Evolutionary conservation across 2,329 filamentous ascomycete genomes (phyloP).

Genomic region (Monosporascus cannonballus): DNA sequence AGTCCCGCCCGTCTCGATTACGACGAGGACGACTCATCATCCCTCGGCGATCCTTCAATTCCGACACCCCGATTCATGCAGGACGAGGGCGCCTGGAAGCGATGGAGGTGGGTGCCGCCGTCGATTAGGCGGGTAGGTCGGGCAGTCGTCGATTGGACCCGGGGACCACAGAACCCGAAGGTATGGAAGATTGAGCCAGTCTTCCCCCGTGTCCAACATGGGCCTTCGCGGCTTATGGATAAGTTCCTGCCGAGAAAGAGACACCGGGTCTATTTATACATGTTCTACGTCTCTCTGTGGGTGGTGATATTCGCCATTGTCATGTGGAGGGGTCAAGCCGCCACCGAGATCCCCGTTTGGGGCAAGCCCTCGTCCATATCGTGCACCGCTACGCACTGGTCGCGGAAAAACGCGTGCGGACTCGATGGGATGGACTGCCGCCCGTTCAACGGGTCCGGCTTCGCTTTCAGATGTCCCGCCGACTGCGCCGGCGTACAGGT

Average conservation of each 20-base stretch:
- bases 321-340: conserved; percentile 54
- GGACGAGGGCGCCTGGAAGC: conserved; percentile 44
- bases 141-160: conserved; percentile 42
- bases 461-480: conserved; percentile 70
- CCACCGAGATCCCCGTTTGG: conserved; percentile 60
- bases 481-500: conserved; percentile 61
- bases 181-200: conserved; percentile 50
- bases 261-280: conserved; percentile 53
- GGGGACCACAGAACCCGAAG: conserved; percentile 49
- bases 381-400: conserved; percentile 68
- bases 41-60: conserved; percentile 23
- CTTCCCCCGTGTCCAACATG: conserved; percentile 61
- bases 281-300: conserved; percentile 61
- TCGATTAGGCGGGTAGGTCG: conserved; percentile 41
- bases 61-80: conserved; percentile 57
- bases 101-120: conserved; percentile 54
- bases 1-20: conserved; percentile 34
- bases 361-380: conserved; percentile 59
- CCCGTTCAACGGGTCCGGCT: conserved; percentile 64
- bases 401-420: conserved; percentile 63
- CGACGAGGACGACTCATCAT: conserved; percentile 35
- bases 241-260: conserved; percentile 52
- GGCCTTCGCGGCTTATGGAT: conserved; percentile 59
- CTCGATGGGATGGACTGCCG: conserved; percentile 69
- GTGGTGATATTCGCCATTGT: conserved; percentile 63